Percentiles rank a stretch among this genome's conserved stretches.
Evolutionary conservation across 495 filamentous ascomycete genomes (phyloP).

Genomic region (Penicillium ochrochloron): DNA sequence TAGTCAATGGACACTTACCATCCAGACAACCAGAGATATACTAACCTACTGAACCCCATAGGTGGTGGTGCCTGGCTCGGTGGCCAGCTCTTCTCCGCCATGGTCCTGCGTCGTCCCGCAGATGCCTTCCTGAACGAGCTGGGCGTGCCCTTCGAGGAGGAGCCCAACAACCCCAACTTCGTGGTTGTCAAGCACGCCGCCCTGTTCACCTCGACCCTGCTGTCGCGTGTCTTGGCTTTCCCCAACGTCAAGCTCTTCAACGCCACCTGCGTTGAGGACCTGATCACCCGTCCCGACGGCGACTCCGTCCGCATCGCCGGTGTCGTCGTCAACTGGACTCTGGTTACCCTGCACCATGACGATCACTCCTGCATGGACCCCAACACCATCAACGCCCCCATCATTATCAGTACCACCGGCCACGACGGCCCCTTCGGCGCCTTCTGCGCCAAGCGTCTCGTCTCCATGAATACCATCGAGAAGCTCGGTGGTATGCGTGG

Average conservation of each 20-base stretch:
- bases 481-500: conserved; percentile 90
- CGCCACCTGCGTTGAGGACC: conserved; percentile 85
- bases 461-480: conserved; percentile 78
- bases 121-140: conserved; percentile 80
- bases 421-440: conserved; percentile 92
- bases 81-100: conserved; percentile 88
- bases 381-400: conserved; percentile 89
- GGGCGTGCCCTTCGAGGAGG: conserved; percentile 84
- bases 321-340: conserved; percentile 93
- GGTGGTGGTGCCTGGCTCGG: conserved; percentile 91
- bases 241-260: conserved; percentile 97
- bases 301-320: conserved; percentile 71
- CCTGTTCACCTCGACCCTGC: conserved; percentile 83
- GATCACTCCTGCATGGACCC: conserved; percentile 95
- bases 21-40: neutral
- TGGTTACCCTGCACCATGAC: conserved; percentile 88
- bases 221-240: conserved; percentile 78
- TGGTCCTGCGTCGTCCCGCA: conserved; percentile 92
- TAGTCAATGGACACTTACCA: conserved; percentile 16
- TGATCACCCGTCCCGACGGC: conserved; percentile 71
- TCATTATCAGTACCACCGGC: conserved; percentile 85
- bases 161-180: conserved; percentile 79
- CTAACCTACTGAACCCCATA: conserved; percentile 26
- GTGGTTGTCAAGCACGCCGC: conserved; percentile 94
- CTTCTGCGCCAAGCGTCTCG: conserved; percentile 83